Conservation (phyloP, 177 flowering plant genomes). For the Telopea speciosissima region DNA sequence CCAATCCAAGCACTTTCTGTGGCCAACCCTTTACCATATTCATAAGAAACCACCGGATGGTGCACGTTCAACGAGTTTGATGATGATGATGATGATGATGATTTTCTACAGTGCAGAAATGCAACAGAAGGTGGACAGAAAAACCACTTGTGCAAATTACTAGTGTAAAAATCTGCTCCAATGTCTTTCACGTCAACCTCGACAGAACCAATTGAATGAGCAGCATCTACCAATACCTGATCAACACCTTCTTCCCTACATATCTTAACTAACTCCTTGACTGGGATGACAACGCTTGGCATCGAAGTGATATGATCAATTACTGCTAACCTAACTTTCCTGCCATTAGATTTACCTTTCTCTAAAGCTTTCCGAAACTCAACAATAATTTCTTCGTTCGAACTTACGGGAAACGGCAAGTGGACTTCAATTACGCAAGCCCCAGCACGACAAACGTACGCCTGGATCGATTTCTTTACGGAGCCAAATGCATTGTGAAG, state of each 20-base stretch:
- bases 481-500: slow-evolving; percentile 80
- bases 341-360: too few species aligned
- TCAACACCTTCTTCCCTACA: slow-evolving; percentile 90
- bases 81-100: too few species aligned
- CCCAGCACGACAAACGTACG: slow-evolving; percentile 68
- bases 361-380: too few species aligned
- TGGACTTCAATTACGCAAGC: slow-evolving; percentile 75
- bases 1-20: too few species aligned
- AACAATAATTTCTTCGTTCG: too few species aligned
- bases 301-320: slow-evolving; percentile 88
- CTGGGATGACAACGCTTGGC: slow-evolving; percentile 77
- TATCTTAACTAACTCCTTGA: slow-evolving; percentile 58
- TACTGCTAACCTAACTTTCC: slow-evolving; percentile 70
- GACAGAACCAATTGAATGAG: too few species aligned
- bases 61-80: slow-evolving; percentile 42
- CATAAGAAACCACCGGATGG: slow-evolving; percentile 88
- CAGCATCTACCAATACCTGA: slow-evolving; percentile 74
- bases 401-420: slow-evolving; percentile 64
- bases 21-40: too few species aligned
- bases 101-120: too few species aligned
- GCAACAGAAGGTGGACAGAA: too few species aligned
- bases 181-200: too few species aligned
- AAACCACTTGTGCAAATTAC: too few species aligned
- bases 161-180: too few species aligned
- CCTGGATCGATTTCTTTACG: slow-evolving; percentile 84